These are phyloP conservation scores for Solanum sitiens DNA, from an alignment of 257 asterid genomes.

Conservation along the genomic window DNA sequence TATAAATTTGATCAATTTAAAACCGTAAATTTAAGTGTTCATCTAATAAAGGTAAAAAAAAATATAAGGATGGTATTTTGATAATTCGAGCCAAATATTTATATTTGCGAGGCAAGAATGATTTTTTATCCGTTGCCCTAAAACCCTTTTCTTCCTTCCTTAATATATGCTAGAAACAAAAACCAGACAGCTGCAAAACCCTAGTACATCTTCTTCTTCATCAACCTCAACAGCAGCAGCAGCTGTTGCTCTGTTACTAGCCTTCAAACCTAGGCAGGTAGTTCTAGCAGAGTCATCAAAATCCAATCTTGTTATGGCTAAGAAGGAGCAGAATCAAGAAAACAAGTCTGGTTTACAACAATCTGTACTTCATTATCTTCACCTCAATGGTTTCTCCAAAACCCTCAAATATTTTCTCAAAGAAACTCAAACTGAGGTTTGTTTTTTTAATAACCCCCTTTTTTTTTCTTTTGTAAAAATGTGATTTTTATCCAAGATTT, in stretches of 20 bases:
- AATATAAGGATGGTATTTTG: too few relatives aligned
- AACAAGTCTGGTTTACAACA: conserved; percentile 7
- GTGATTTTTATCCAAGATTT: neutral
- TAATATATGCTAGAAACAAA: neutral
- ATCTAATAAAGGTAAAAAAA: too few relatives aligned
- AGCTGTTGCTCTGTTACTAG: neutral
- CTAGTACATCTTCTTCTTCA: neutral
- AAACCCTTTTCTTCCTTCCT: neutral
- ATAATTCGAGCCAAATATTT: too few relatives aligned
- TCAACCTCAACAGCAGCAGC: neutral
- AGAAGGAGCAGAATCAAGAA: conserved; percentile 1
- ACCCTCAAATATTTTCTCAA: conserved; percentile 18
- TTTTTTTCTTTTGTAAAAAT: neutral
- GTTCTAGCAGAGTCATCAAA: conserved; percentile 11
- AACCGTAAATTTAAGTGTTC: too few relatives aligned
- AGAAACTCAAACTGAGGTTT: conserved; percentile 24
- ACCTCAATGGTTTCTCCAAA: conserved; percentile 16
- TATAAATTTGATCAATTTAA: too few relatives aligned
- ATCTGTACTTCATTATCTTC: conserved; percentile 11
- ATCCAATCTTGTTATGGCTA: neutral
- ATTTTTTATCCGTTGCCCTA: conserved; percentile 20
- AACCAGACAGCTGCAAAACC: neutral
- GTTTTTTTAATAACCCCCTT: neutral
- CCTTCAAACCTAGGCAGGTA: conserved; percentile 26
- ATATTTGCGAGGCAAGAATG: neutral